Conservation (phyloP, 345 rosid genomes). For the Pugionium cornutum region DNA sequence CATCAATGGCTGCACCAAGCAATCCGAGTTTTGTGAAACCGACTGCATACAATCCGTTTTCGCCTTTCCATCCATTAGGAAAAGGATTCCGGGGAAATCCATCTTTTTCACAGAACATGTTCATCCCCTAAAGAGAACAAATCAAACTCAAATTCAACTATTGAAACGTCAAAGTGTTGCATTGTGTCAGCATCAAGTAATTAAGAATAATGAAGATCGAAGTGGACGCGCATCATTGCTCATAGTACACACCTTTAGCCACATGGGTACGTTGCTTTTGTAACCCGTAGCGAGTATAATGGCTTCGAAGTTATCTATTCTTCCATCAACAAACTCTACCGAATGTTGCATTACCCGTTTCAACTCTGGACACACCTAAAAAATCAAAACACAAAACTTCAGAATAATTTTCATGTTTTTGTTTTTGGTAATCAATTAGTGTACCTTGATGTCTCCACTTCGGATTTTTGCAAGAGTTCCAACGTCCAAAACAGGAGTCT, state of each 20-base stretch:
- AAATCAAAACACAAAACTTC: not conserved
- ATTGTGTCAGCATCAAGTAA: conserved; percentile 17
- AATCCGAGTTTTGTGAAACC: conserved; percentile 83
- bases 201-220: conserved; percentile 35
- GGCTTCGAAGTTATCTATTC: conserved; percentile 59
- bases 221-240: conserved; percentile 26
- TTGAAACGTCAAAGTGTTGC: not conserved
- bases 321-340: conserved; percentile 81
- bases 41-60: conserved; percentile 68
- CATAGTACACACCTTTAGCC: conserved; percentile 69
- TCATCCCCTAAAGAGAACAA: conserved; percentile 47
- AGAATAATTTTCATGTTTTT: not conserved
- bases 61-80: conserved; percentile 86
- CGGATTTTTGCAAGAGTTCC: conserved; percentile 71
- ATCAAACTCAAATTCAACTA: conserved; percentile 16
- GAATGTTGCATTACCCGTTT: conserved; percentile 48
- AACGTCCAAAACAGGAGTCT: conserved; percentile 85
- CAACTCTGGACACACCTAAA: conserved; percentile 62
- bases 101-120: conserved; percentile 64
- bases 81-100: conserved; percentile 62
- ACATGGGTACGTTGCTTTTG: conserved; percentile 74
- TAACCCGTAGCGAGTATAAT: conserved; percentile 87
- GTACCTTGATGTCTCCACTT: conserved; percentile 76
- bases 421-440: not conserved
- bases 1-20: conserved; percentile 75